Evolutionary conservation across 345 rosid genomes (phyloP), one percentile per base, ranked within the genome.

Genomic region (Citrus medica): DNA sequence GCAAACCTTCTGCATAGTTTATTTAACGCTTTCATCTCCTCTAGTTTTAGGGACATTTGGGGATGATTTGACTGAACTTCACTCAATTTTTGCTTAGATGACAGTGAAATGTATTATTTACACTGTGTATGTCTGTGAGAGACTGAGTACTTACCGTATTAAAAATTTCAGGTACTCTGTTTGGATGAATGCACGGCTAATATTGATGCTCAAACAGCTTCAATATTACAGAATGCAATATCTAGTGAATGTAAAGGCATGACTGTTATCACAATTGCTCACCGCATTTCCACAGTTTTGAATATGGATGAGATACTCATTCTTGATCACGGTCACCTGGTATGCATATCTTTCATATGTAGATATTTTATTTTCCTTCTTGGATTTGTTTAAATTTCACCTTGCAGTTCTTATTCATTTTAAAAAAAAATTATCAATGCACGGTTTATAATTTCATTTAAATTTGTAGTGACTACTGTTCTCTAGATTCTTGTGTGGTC

Each of bases 141-240:
- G 82, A 9, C 38, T 2, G 58, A 53, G 40, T 73, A 48, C 78
- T 83, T 35, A 78, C 4, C 7, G 2, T 37, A 14, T 24, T 75
- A 19, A 59, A 27, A n/a, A 56, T 77, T 33, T 75, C 84, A 92
- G 94, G 90, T 95, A 66, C 90, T 95, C 42, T 95, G 98, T 84
- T 87, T 95, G 84, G 99, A 95, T 76, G 99, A 95, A 84, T 95
- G 99, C 87, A 92, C 97, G 0, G 98, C 98, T 25, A 92, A 87
- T 79, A 76, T 95, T 7, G 99, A 95, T 83, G 78, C 83, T 56
- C 88, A 83, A 83, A 92, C 99, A 70, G 90, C 97, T 76, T 90
- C 94, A 55, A 55, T 90, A 19, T 85, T 93, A 60, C 95, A 93
- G 55, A 88, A 83, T 82, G 79, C 97, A 24, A 88, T 93, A 85